A percentile compares a stretch with the other conserved stretches of the same genome.
phyloP scores from a whole-genome alignment of 2,329 filamentous ascomycete genomes.

The Diplocarpon rosae region DNA sequence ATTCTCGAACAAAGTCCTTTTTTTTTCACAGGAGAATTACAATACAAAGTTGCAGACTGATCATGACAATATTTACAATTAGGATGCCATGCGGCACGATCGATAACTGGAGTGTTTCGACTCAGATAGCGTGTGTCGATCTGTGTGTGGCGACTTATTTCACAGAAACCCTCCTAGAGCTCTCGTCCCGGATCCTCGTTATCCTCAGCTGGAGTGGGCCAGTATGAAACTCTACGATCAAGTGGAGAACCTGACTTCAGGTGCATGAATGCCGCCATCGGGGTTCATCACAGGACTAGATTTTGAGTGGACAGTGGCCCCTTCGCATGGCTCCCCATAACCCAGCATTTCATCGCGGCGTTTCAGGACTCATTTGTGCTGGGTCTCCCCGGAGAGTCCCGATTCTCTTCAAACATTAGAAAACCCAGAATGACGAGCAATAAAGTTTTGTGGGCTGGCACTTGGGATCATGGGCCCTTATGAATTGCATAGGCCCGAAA shows the following conservation, averaged over 20 bases:
- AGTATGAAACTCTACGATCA: constrained; percentile 4
- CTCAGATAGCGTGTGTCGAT: constrained; percentile 10
- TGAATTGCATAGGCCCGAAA: neutral
- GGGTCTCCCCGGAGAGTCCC: constrained; percentile 1
- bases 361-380: constrained; percentile 6
- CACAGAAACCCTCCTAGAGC: too few relatives aligned
- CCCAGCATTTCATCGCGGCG: constrained; percentile 2
- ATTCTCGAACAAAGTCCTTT: too few relatives aligned
- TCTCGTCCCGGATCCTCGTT: neutral
- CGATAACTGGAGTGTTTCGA: neutral
- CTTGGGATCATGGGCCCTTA: neutral
- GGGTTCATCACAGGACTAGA: constrained; percentile 1
- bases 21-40: too few relatives aligned
- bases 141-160: too few relatives aligned
- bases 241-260: constrained; percentile 7
- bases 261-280: constrained; percentile 8
- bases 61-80: too few relatives aligned
- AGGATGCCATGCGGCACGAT: too few relatives aligned
- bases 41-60: too few relatives aligned
- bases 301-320: constrained; percentile 8
- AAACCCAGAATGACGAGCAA: constrained; percentile 3
- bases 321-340: neutral
- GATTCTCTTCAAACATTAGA: constrained; percentile 4
- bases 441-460: constrained; percentile 1
- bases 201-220: neutral